Evolutionary conservation across 805 yeast species (phyloP).

Genomic region (Ogataea glucozyma): DNA sequence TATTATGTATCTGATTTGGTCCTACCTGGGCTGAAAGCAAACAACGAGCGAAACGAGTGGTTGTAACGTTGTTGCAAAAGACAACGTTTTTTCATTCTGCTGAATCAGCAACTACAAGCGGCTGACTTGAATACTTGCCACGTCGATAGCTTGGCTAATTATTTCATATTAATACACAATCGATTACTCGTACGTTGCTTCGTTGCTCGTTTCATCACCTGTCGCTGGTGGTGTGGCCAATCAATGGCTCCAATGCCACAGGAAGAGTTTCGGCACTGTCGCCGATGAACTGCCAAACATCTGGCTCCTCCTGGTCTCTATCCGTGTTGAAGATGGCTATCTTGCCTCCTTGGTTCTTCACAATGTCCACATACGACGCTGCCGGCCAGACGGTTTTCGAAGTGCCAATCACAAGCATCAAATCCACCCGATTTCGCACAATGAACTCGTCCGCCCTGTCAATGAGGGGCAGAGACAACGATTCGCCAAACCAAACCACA

Average conservation of each 20-base stretch:
- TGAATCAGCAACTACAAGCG: too few relatives aligned
- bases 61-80: not conserved
- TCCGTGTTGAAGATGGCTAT: conserved; percentile 84
- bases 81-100: not conserved
- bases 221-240: conserved; percentile 7
- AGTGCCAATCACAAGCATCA: conserved; percentile 82
- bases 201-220: not conserved
- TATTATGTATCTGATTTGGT: conserved; percentile 65
- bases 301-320: conserved; percentile 40
- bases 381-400: conserved; percentile 90
- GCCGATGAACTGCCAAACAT: conserved; percentile 72
- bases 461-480: conserved; percentile 63
- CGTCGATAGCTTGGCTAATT: too few relatives aligned
- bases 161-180: not conserved
- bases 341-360: conserved; percentile 69
- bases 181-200: not conserved
- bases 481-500: conserved; percentile 95
- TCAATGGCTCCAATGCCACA: conserved; percentile 56
- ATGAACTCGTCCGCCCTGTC: conserved; percentile 73
- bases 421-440: conserved; percentile 56
- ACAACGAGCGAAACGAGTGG: not conserved
- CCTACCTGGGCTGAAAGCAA: conserved; percentile 53
- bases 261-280: conserved; percentile 78
- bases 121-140: too few relatives aligned
- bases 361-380: conserved; percentile 83